Base-by-base conservation (phyloP, 108 stramenopile species). In the Schizochytrium sp. region DNA sequence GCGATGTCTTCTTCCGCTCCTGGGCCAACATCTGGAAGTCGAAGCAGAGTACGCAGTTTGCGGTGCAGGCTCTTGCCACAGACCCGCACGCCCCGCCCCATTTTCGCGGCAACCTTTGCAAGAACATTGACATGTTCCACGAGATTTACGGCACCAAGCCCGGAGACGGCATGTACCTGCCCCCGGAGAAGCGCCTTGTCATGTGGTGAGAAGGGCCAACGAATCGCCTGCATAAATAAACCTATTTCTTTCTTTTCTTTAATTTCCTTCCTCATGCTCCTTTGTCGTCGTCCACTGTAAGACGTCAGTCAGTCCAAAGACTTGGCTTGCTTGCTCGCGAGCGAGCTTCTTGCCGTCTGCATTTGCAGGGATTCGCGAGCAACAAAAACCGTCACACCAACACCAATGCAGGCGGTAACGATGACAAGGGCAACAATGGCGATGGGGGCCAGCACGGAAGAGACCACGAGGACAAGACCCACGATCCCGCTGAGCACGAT, bases 51-150 rank as follows among this genome's bases (percentile, higher is more conserved):
- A 94, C 93, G 0, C 94, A 96, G 87, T 88, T 95, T 43, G 92
- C 96, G 6, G 83, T 96, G 18, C 95, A 96, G 89, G 90, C 95
- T 2, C 91, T 96, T 88, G 95, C 95, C 19, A 88, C 95, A 44
- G 96, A 96, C 90, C 95, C 95, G 14, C 96, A 96, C 88, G 96
- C 95, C 29, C 96, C 96, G 1, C 96, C 95, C 72, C 94, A 95
- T 51, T 87, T 95, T 88, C 89, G 96, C 19, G 95, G 95, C 93
- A 96, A 96, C 87, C 95, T 95, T 12, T 89, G 95, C 5, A 90
- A 89, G 5, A 96, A 96, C 87, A 95, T 96, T 25, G 45, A 92
- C 8, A 95, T 95, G 59, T 96, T 96, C 88, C 93, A 95, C 90
- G 90, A 92, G 58, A 95, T 95, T n/a, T 96, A 96, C 71, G 89